Evolutionary conservation across 768 basidiomycete species (phyloP).

Genomic region (Rhodotorula babjevae): DNA sequence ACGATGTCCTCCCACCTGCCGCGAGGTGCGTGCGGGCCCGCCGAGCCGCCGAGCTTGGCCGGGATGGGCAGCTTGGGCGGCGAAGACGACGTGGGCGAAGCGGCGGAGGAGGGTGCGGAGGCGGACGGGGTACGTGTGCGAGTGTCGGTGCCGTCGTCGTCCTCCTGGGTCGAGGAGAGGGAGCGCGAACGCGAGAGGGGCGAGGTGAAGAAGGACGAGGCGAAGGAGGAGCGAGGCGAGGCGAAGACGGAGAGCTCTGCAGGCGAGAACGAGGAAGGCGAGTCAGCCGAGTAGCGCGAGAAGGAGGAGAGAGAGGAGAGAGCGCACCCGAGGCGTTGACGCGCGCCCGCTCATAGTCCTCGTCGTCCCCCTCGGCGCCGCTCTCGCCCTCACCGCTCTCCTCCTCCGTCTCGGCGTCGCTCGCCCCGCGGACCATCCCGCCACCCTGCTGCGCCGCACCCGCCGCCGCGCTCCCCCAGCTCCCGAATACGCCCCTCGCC

Average conservation of each 20-base stretch:
- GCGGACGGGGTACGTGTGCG: background rate
- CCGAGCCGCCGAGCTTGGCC: background rate
- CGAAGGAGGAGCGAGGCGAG: background rate
- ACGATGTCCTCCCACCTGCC: background rate
- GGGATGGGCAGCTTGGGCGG: background rate
- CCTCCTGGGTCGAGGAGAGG: background rate
- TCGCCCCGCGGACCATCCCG: background rate
- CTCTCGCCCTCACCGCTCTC: background rate
- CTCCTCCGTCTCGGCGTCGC: background rate
- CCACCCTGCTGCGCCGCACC: too few relatives aligned
- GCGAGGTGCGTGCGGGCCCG: too few relatives aligned
- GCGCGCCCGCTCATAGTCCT: background rate
- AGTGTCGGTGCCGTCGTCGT: too few relatives aligned
- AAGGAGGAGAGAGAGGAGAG: background rate
- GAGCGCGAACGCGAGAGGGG: slow-evolving; percentile 2
- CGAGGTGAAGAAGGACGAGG: background rate
- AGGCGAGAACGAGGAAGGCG: background rate
- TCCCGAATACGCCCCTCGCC: background rate
- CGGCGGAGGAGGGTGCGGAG: background rate
- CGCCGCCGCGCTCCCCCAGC: background rate
- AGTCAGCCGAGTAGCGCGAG: too few relatives aligned
- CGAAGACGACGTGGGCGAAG: background rate
- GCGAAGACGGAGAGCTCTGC: background rate
- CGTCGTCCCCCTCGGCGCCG: background rate
- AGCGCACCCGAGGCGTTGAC: background rate